These are phyloP conservation scores for Miamiensis avidus DNA, from an alignment of 169 alveolate species.

Conservation along the genomic window DNA sequence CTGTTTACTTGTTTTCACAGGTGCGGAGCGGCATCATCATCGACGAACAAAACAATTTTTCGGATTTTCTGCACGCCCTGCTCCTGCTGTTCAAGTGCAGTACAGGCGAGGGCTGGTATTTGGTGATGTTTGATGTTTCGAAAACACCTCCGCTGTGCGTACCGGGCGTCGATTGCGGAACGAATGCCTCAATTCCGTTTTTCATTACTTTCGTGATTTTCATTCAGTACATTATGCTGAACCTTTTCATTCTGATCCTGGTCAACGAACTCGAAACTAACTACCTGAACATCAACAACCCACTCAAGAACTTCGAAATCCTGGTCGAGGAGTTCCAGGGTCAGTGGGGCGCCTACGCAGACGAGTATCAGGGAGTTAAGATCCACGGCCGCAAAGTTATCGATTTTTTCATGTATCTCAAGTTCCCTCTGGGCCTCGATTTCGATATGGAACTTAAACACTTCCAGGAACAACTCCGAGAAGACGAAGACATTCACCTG, in stretches of 20 bases:
- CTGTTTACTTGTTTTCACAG: slow-evolving; percentile 51
- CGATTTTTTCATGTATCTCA: slow-evolving; percentile 1
- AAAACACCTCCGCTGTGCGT: background rate
- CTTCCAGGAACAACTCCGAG: too few relatives aligned
- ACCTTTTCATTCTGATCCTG: slow-evolving; percentile 74
- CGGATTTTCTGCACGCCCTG: slow-evolving; percentile 64
- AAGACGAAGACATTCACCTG: too few relatives aligned
- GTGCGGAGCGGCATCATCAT: slow-evolving; percentile 34
- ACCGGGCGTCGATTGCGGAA: background rate
- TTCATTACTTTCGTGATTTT: slow-evolving; percentile 50
- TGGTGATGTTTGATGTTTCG: slow-evolving; percentile 43
- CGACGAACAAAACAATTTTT: slow-evolving; percentile 57
- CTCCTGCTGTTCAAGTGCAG: slow-evolving; percentile 55
- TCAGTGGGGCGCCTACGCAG: slow-evolving; percentile 70
- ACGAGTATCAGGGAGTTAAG: slow-evolving; percentile 51
- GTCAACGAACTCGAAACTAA: slow-evolving; percentile 79
- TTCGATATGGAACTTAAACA: too few relatives aligned
- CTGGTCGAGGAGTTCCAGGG: slow-evolving; percentile 67
- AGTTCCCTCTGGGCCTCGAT: slow-evolving; percentile 17
- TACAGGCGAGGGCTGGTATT: slow-evolving; percentile 77
- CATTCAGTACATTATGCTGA: slow-evolving; percentile 65
- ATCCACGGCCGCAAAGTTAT: slow-evolving; percentile 36
- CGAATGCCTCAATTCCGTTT: slow-evolving; percentile 6
- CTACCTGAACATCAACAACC: slow-evolving; percentile 76
- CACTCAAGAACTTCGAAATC: slow-evolving; percentile 66